Percentiles rank a stretch among this genome's conserved stretches.
Evolutionary conservation across 2,329 filamentous ascomycete species (phyloP).

Genomic region (Pestalotiopsis sp.): DNA sequence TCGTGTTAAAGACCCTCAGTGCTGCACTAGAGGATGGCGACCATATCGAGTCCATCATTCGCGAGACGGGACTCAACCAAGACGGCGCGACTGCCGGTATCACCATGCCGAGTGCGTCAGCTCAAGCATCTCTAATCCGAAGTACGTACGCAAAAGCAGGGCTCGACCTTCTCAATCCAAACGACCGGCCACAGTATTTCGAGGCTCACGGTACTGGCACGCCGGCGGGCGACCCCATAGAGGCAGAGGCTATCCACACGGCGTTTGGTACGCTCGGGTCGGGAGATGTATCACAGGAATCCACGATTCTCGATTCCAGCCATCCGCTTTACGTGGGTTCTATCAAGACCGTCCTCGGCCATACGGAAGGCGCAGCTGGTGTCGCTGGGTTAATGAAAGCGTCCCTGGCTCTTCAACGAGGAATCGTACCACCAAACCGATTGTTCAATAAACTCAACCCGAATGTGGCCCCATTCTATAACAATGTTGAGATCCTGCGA

Average conservation of each 20-base stretch:
- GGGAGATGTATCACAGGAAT: not conserved
- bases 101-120: slow-evolving; percentile 38
- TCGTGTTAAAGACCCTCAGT: slow-evolving; percentile 41
- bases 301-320: slow-evolving; percentile 16
- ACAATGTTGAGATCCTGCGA: slow-evolving; percentile 15
- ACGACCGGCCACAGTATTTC: slow-evolving; percentile 26
- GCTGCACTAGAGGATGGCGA: slow-evolving; percentile 42
- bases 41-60: slow-evolving; percentile 33
- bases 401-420: not conserved
- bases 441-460: slow-evolving; percentile 29
- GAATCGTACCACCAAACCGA: slow-evolving; percentile 16
- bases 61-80: slow-evolving; percentile 33
- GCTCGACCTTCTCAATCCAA: slow-evolving; percentile 20
- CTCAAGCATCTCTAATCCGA: slow-evolving; percentile 34
- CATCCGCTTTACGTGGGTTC: slow-evolving; percentile 24
- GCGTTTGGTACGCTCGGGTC: slow-evolving; percentile 23
- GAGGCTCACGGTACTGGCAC: slow-evolving; percentile 33
- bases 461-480: slow-evolving; percentile 22
- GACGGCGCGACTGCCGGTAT: slow-evolving; percentile 44
- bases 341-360: slow-evolving; percentile 18
- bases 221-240: slow-evolving; percentile 26
- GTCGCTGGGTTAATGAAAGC: slow-evolving; percentile 18
- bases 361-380: slow-evolving; percentile 15
- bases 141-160: slow-evolving; percentile 34
- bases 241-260: slow-evolving; percentile 25